These are phyloP conservation scores for Metarhizium rileyi DNA, from an alignment of 2,329 filamentous ascomycete species.

Conservation along the genomic window DNA sequence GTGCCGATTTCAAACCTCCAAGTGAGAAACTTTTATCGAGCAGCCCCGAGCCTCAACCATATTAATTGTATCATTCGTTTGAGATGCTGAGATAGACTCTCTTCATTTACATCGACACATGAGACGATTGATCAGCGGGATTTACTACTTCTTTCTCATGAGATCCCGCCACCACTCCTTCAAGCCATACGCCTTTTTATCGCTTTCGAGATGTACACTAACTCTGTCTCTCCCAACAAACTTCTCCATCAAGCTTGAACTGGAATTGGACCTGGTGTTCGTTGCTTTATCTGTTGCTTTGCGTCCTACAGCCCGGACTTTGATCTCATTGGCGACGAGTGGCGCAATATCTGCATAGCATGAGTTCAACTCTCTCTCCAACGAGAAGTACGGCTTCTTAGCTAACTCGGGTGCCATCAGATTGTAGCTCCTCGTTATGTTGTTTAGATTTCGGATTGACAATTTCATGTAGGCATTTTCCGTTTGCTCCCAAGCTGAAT, in stretches of 20 bases:
- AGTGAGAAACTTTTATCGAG: too few relatives aligned
- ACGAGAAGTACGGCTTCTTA: constrained; percentile 82
- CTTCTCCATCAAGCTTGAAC: constrained; percentile 46
- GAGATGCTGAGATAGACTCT: too few relatives aligned
- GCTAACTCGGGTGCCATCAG: constrained; percentile 87
- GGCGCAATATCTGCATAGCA: constrained; percentile 87
- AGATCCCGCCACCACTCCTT: constrained; percentile 85
- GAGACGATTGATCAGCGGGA: too few relatives aligned
- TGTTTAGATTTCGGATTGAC: constrained; percentile 69
- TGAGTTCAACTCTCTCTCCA: constrained; percentile 68
- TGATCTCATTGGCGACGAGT: constrained; percentile 60
- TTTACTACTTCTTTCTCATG: constrained; percentile 30
- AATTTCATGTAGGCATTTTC: constrained; percentile 69
- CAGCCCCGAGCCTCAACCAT: too few relatives aligned
- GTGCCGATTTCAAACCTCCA: too few relatives aligned
- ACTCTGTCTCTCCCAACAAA: constrained; percentile 42
- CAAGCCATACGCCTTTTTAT: constrained; percentile 70
- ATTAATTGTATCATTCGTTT: too few relatives aligned
- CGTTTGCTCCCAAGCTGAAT: constrained; percentile 62
- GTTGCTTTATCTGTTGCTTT: constrained; percentile 26
- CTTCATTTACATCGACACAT: background rate
- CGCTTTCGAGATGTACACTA: constrained; percentile 63
- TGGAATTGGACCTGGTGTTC: constrained; percentile 23
- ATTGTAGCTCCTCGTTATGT: constrained; percentile 78
- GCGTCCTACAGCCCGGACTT: constrained; percentile 49